These are phyloP conservation scores for Suillus paluster DNA, from an alignment of 768 basidiomycete genomes.

Conservation along the genomic window DNA sequence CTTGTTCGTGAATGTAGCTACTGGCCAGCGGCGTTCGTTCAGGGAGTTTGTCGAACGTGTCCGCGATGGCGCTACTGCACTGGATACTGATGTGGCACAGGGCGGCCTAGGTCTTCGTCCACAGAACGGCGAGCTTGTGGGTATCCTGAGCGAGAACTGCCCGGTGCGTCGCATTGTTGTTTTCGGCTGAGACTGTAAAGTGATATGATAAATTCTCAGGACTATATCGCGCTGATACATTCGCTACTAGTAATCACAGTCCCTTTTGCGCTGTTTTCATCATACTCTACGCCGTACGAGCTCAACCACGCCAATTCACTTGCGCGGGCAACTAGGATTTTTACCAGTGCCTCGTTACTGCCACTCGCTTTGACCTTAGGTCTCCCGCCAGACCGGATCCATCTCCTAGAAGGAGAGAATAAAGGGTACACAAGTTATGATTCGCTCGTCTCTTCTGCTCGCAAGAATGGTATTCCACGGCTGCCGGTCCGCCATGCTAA, in stretches of 20 bases:
- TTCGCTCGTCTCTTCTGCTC: conserved; percentile 44
- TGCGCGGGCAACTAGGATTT: conserved; percentile 50
- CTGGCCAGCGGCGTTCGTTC: conserved; percentile 46
- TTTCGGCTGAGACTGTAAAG: neutral
- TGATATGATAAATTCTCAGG: conserved; percentile 38
- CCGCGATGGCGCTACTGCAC: conserved; percentile 52
- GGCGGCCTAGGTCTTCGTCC: conserved; percentile 57
- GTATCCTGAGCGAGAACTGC: conserved; percentile 69
- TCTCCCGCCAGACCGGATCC: conserved; percentile 42
- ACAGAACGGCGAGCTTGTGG: conserved; percentile 57
- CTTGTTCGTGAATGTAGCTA: conserved; percentile 54
- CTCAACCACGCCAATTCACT: conserved; percentile 50
- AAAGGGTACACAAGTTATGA: conserved; percentile 44
- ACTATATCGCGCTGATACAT: conserved; percentile 49
- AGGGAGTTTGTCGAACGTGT: conserved; percentile 52
- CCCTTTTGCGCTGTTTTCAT: conserved; percentile 52
- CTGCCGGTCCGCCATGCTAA: conserved; percentile 45
- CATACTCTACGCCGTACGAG: conserved; percentile 53
- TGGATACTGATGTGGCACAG: conserved; percentile 45
- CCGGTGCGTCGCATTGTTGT: conserved; percentile 43
- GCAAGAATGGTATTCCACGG: conserved; percentile 38
- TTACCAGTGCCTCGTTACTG: conserved; percentile 47
- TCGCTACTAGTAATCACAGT: conserved; percentile 46
- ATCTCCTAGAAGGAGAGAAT: conserved; percentile 45
- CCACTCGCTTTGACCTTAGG: conserved; percentile 38